Evolutionary conservation across 345 rosid genomes (phyloP), one percentile per base, ranked within the genome.

Genomic region (Populus deltoides): DNA sequence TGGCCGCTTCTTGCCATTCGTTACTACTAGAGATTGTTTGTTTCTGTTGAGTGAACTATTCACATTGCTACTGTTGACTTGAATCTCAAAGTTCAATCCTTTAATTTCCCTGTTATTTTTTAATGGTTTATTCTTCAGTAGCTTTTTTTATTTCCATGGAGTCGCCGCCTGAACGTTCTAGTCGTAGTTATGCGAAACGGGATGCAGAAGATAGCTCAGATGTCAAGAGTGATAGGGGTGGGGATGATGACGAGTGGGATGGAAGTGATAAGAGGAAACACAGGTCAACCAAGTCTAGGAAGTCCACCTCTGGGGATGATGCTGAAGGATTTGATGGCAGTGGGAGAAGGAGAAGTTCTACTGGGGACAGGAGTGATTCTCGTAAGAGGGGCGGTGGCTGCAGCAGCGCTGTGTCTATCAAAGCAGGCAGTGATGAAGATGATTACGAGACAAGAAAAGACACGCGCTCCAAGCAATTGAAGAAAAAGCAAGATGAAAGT

Each of bases 401-500:
- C 75, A 79, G 76, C 59, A 88, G 87, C 43, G 29, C 29, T 59
- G 65, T 12, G 65, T 87, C 90, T 53, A 82, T 83, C 71, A 87
- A 85, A 78, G 80, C 66, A 3, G 90, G 79, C 16, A 92, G 92
- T 3, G 92, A 92, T 38, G 97, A 92, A 68, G 97, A 92, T 76
- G 94, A 92, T 77, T 87, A 86, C 61, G 92, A 89, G 65, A 59
- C 77, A 22, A 84, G 85, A 74, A 90, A 87, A 72, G 88, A 86
- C 41, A 74, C 73, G 5, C 88, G 90, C 29, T 77, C 88, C 7
- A 90, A 87, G 83, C 89, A 83, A 83, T 41, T 85, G 79, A 96
- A 90, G 93, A 93, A 82, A 85, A 93, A 89, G 73, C 93, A 85
- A 79, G 98, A 96, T 87, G 98, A 96, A 82, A 91, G 97, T 78